Percentiles rank a stretch among this genome's conserved stretches.
These are phyloP conservation scores for Fusarium gaditjirri DNA, from an alignment of 2,329 filamentous ascomycete species.

Conservation along the genomic window DNA sequence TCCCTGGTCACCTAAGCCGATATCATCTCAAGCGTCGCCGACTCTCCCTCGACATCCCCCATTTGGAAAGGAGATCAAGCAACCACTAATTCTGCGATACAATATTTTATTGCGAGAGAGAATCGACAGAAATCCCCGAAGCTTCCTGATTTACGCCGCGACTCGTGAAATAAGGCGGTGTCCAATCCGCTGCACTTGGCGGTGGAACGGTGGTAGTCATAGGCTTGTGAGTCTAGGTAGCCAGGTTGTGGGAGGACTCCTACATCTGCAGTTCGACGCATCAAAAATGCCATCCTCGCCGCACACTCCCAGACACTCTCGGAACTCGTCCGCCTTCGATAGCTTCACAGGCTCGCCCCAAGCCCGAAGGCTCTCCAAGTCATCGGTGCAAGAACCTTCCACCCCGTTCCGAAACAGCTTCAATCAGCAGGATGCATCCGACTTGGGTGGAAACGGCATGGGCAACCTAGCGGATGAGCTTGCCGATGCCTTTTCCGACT, in stretches of 20 bases:
- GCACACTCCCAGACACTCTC: constrained; percentile 68
- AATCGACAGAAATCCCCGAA: neutral
- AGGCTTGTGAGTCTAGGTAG: constrained; percentile 15
- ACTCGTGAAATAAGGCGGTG: neutral
- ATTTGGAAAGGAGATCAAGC: constrained; percentile 31
- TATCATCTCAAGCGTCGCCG: constrained; percentile 39
- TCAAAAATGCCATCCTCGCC: constrained; percentile 56
- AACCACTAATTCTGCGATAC: constrained; percentile 17
- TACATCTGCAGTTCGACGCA: constrained; percentile 14
- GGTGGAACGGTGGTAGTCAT: constrained; percentile 30
- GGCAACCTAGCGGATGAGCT: constrained; percentile 86
- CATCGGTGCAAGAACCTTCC: constrained; percentile 61
- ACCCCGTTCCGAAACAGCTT: constrained; percentile 61
- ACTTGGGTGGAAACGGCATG: constrained; percentile 67
- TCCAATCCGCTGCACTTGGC: constrained; percentile 18
- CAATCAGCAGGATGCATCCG: constrained; percentile 60
- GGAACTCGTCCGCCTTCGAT: constrained; percentile 66
- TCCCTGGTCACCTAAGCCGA: constrained; percentile 39
- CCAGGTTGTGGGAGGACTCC: constrained; percentile 19
- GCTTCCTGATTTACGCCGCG: neutral
- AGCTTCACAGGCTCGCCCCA: constrained; percentile 58
- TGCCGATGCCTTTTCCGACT: constrained; percentile 76
- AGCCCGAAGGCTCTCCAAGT: constrained; percentile 61
- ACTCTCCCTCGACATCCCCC: constrained; percentile 37
- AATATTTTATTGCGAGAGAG: constrained; percentile 1